Base-by-base conservation (phyloP, 495 filamentous ascomycete genomes). In the Hypoxylon trugodes region DNA sequence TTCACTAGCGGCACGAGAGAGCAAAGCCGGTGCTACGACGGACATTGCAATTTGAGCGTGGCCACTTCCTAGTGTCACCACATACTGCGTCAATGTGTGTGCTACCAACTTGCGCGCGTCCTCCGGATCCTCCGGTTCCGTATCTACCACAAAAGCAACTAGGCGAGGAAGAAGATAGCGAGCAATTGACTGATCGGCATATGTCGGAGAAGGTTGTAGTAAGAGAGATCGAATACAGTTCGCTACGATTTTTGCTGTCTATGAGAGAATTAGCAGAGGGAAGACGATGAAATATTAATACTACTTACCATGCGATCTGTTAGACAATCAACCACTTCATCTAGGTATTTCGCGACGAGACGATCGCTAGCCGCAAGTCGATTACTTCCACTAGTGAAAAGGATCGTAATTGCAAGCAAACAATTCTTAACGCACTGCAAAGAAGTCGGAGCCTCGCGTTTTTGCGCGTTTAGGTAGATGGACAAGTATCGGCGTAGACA, bases 381-480 rank as follows among this genome's bases (percentile, higher is more conserved):
- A 63, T 89, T 89, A 25, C 85, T 81, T 26, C 90, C 90, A 25
- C 88, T 87, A 3, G 91, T 96, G 38, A 99, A 83, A 15, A 99
- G 83, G 61, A 99, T 90, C 2, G 96, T 96, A 42, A 87, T 86
- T 0, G 91, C 89, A 41, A 98, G 81, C 0, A 99, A 86, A 13
- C 90, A 90, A 65, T 97, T 98, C 77, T 95, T 97, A 63, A 96
- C 93, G 67, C 92, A 96, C 2, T 91, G 79, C 19, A 99, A 75
- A 1, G 90, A 89, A 1, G 86, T 84, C n/a, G 91, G 87, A 0
- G 82, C 84, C 69, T 96, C 93, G 8, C 92, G 86, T 65, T 89
- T 90, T 73, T 96, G 93, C 3, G 91, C 91, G 57, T 91, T 82
- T 0, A 89, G 85, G 52, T 96, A 88, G 32, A 93, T 94, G 32